Base-by-base conservation (phyloP, 1,139 yeast species). In the Pichiaceae sp. region DNA sequence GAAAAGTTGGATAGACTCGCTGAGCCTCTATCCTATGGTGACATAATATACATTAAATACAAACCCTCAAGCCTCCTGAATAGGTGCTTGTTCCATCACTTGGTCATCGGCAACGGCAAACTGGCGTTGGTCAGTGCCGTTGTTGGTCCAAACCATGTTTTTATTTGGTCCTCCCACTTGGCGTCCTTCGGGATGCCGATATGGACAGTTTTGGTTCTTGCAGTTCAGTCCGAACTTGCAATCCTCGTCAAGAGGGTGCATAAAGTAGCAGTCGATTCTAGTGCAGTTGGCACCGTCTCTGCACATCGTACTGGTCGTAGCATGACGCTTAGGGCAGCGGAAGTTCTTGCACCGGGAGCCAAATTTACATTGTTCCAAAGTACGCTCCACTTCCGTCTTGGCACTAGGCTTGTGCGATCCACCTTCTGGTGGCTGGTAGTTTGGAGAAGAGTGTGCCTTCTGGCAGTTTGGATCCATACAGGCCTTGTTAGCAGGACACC, bases 311-410 rank as follows among this genome's bases (percentile, higher is more conserved):
- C 72, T 66, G 12, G 84, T 68, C 15, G 76, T 70, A 1, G 96
- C 94, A 58, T 86, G 96, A 60, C 96, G 75, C 59, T 75, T 82
- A 42, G 82, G 82, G 62, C 96, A 86, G 49, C 70, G 71, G 46
- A 68, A 70, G 52, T 85, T 85, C 32, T 87, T 79, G 62, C 96
- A 86, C 42, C 72, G 66, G 21, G 69, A 49, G 31, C 89, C 87
- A 56, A 75, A 86, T 57, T 81, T 83, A 62, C 96, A 86, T 50
- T 84, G 86, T 46, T 83, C 94, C 50, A 85, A 66, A 1, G 75
- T 69, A 46, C 69, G 69, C 41, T 76, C 54, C 16, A 55, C 53
- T n/a, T 23, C 12, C n/a, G 35, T 14, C 14, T 9, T 11, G 4
- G 24, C 23, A 25, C 17, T 14, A 17, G 15, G 24, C 18, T n/a